Evolutionary conservation across 768 basidiomycete genomes (phyloP), one percentile per base, ranked within the genome.

Genomic region (Fistulinella prunicolor): DNA sequence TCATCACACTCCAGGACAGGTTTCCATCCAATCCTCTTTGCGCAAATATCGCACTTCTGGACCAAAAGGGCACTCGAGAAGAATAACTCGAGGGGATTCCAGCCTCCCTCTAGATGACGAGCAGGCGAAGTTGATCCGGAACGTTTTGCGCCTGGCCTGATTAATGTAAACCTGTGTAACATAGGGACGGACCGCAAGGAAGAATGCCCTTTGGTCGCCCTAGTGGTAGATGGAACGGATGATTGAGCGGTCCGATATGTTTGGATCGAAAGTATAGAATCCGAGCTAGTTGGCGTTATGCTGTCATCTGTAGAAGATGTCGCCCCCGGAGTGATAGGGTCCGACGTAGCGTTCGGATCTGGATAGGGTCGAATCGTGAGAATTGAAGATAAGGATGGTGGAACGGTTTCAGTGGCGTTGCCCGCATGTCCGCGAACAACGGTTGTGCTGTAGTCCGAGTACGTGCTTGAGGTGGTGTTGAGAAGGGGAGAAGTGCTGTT

Each of bases 1-100:
- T 94, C 92, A 65, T 94, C 92, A 62, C 92, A 95, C 59, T 88
- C 82, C 17, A 94, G 69, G 26, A 86, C 78, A 19, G 90, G 83
- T 64, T 91, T 94, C 84, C 87, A 85, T 12, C 91, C 91, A 32
- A 95, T 72, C 39, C 89, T 72, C 74, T 93, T 94, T 36, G 64
- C 61, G 59, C 92, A 95, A 16, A 92, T 68, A 65, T 89, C 89
- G 58, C 92, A 95, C 63, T 86, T 92, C 41, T 83, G 77, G 3
- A 80, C 80, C 20, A 89, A 64, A 38, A 87, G 67, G 16, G 79
- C 86, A 62, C 83, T 85, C 8, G 82, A 81, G 67, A 91, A 89
- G 60, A 92, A 77, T 50, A 90, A 67, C 44, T 90, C 87, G 22
- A 91, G 71, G 19, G 90, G 88, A 56, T 81, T 86, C 88, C 89